Base-by-base conservation (phyloP, 148 eudicot genomes). In the Camellia japonica region DNA sequence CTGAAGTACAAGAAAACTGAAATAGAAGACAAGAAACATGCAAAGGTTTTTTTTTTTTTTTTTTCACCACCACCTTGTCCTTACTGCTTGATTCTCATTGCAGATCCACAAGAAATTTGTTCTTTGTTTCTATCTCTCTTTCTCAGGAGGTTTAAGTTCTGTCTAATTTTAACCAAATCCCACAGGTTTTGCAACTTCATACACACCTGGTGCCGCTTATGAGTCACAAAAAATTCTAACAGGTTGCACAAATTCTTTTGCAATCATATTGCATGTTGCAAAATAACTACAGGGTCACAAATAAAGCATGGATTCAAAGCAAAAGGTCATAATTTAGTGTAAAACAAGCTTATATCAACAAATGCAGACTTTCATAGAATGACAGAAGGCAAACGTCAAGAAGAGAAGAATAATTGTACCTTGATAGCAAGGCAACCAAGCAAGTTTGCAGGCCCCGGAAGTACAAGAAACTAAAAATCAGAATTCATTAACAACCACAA, bases 371-470 rank as follows among this genome's bases (percentile, higher is more conserved):
- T 56, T 38, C 18, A 11, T 16, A 52, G 71, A 44, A 52, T n/a
- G 78, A 68, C 8, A 38, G 12, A 61, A 71, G 46, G 59, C 12
- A 43, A 44, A 67, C 19, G 51, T 60, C 6, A 18, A 75, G 9
- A 46, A 73, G 4, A 73, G 70, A 77, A 46, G 65, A 23, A 51
- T 49, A n/a, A 78, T 10, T 15, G 46, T 83, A 93, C 95, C 97
- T 90, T 65, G 94, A 90, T 56, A 93, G 78, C 64, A 93, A 78
- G 71, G 94, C 93, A 81, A 91, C 91, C 71, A 89, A 83, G 86
- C 95, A 91, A 61, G 93, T 89, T 86, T 89, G 95, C 79, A 93
- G 82, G 43, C 94, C 94, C 95, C 90, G 93, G 79, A 86, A 78
- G 61, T 47, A 77, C 55, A 76, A 77, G 49, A 67, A 66, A 68